Base-by-base conservation (phyloP, 2,329 filamentous ascomycete genomes). In the Drechslerella stenobrocha region DNA sequence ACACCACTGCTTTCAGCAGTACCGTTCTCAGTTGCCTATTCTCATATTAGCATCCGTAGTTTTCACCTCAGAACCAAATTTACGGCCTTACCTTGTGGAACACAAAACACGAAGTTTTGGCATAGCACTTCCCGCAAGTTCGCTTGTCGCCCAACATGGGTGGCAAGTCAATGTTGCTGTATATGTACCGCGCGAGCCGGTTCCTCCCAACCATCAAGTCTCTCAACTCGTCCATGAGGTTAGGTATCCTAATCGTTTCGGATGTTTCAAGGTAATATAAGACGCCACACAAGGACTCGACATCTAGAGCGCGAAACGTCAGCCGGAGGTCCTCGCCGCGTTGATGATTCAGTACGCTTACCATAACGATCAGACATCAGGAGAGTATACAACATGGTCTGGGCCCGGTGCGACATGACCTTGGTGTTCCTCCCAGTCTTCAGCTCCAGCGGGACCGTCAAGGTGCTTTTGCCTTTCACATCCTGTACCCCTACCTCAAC, bases 141-240 rank as follows among this genome's bases (percentile, higher is more conserved):
- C 88, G 87, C 64, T 89, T 84, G 74, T 86, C 89, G 74, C 87
- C 87, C 58, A 95, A 81, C 86, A 98, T 93, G 0, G 87, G 84
- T 1, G 93, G 93, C 23, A 98, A 81, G 69, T 90, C 84, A 70
- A 87, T 86, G 63, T 89, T 85, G 74, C 95, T 87, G 60, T 90
- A 86, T 40, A 96, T 84, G 74, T 89, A 90, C 71, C 87, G 87
- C 2, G 92, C 90, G 15, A 98, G 80, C 71, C 90, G 85, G 74
- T 98, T 98, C 52, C 93, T 87, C 76, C 96, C 88, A 80, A 97
- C 91, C 64, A 98, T 88, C 90, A 98, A 96, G 73, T 96, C 90
- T 34, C 90, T 86, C 52, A 98, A 83, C 75, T 98, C 93, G 71
- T 90, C 87, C 34, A 89, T 84, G 61, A 97, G 83, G 4, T 89